These are phyloP conservation scores for Backusella sp. DNA, from an alignment of 192 early-diverging fungal species.

Conservation along the genomic window DNA sequence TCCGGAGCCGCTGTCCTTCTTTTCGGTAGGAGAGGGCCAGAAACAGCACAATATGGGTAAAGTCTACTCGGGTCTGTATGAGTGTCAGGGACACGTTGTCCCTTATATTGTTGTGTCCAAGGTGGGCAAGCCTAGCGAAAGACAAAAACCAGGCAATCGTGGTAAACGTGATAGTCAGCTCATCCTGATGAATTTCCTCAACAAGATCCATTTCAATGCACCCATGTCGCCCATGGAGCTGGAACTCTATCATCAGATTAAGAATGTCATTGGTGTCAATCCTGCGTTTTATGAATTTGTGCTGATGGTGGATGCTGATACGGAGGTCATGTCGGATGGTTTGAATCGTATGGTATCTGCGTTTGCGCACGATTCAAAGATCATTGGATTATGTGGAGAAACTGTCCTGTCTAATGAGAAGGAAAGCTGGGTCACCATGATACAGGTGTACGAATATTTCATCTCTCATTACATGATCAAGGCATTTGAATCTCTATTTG, in stretches of 20 bases:
- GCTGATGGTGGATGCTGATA: slow-evolving; percentile 80
- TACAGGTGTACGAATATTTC: slow-evolving; percentile 99
- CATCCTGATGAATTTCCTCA: slow-evolving; percentile 78
- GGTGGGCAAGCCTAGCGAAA: slow-evolving; percentile 68
- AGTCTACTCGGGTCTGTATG: slow-evolving; percentile 78
- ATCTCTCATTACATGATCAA: slow-evolving; percentile 95
- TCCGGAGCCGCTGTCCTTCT: slow-evolving; percentile 66
- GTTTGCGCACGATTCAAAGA: slow-evolving; percentile 68
- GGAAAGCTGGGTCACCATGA: slow-evolving; percentile 93
- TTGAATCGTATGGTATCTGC: slow-evolving; percentile 84
- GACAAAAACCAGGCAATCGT: slow-evolving; percentile 72
- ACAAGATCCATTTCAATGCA: slow-evolving; percentile 72
- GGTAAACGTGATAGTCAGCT: slow-evolving; percentile 90
- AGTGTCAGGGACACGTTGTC: slow-evolving; percentile 68
- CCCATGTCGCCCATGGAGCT: slow-evolving; percentile 78
- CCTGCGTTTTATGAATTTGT: slow-evolving; percentile 79
- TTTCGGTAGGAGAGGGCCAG: slow-evolving; percentile 71
- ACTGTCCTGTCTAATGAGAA: slow-evolving; percentile 90
- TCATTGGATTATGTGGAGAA: slow-evolving; percentile 95
- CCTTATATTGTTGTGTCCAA: slow-evolving; percentile 85
- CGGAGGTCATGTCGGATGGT: slow-evolving; percentile 77
- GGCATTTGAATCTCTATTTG: slow-evolving; percentile 96
- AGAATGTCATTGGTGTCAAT: slow-evolving; percentile 84
- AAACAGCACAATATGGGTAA: slow-evolving; percentile 78
- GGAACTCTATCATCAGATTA: slow-evolving; percentile 81